Base-by-base conservation (phyloP, 176 grass and related monocot genomes). In the Ananas comosus region DNA sequence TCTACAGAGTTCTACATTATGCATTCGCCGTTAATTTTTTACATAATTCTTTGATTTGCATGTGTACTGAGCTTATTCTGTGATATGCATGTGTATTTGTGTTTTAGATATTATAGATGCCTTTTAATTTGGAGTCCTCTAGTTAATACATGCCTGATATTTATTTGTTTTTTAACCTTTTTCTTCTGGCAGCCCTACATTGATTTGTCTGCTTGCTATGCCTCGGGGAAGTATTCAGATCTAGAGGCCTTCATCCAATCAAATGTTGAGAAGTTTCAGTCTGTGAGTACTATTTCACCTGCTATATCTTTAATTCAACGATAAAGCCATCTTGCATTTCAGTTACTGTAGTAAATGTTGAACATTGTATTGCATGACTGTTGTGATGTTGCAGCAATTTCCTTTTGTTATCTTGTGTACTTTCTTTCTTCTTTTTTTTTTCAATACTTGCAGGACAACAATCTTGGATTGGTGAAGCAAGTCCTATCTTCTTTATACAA, bases 401-500 rank as follows among this genome's bases (percentile, higher is more conserved):
- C 10, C 21, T 59, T 29, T 12, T 72, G 22, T 12, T 22, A 21
- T 2, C 42, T 42, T 13, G 17, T 2, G 50, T 64, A 77, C 13
- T 21, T 64, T 24, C n/a, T n/a, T 70, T 18, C 19, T 13, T 80
- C 49, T 42, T 70, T n/a, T 70, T 59, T 80, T 51, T 23, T 23
- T 23, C 1, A 0, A 23, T 23, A 23, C 49, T 87, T 79, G 58
- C 66, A 99, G 94, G 87, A 99, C 70, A 99, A 90, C 83, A 88
- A 99, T 75, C 51, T 93, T 72, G 94, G 94, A 68, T 80, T 99
- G 24, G 94, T 77, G 51, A 99, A 91, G 74, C 94, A 99, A 86
- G 94, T 99, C 17, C 82, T 99, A 53, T 85, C 87, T 51, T 99
- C 94, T 13, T 78, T 99, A 74, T 99, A 93, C 80, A 99, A 91